phyloP scores from a whole-genome alignment of 1,139 yeast species.

The Kodamaea arcana region DNA sequence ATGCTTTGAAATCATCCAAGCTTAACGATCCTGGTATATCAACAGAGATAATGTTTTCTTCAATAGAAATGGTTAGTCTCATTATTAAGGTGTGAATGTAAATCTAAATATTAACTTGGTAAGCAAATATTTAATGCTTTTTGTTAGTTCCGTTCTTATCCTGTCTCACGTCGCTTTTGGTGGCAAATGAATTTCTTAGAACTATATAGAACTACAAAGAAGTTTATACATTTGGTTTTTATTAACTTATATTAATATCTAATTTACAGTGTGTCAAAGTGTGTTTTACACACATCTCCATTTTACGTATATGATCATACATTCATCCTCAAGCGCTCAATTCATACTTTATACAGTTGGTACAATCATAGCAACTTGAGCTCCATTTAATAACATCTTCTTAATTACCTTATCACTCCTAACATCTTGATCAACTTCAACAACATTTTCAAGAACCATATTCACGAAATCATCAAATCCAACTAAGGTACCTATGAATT shows the following conservation, averaged over 20 bases:
- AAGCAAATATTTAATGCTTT: too few species aligned
- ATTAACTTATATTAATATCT: background rate
- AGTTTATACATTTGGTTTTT: too few species aligned
- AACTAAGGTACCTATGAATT: slow-evolving; percentile 78
- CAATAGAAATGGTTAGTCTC: slow-evolving; percentile 38
- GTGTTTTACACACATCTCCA: too few species aligned
- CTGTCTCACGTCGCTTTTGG: too few species aligned
- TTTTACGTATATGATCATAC: too few species aligned
- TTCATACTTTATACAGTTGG: too few species aligned
- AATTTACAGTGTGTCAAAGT: background rate
- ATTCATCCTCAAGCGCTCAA: too few species aligned
- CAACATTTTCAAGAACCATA: slow-evolving; percentile 80
- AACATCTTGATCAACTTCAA: slow-evolving; percentile 46
- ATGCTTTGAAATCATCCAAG: slow-evolving; percentile 68
- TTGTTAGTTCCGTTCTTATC: too few species aligned
- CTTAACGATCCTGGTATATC: slow-evolving; percentile 65
- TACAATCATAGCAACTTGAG: slow-evolving; percentile 71
- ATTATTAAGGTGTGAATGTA: too few species aligned
- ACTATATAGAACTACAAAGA: background rate
- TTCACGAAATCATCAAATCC: slow-evolving; percentile 97
- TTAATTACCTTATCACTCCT: slow-evolving; percentile 43
- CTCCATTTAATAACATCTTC: slow-evolving; percentile 84
- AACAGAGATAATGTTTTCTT: slow-evolving; percentile 33
- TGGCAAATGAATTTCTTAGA: background rate
- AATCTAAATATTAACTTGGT: too few species aligned